phyloP scores from a whole-genome alignment of 768 basidiomycete genomes.

The Lentinus brumalis region DNA sequence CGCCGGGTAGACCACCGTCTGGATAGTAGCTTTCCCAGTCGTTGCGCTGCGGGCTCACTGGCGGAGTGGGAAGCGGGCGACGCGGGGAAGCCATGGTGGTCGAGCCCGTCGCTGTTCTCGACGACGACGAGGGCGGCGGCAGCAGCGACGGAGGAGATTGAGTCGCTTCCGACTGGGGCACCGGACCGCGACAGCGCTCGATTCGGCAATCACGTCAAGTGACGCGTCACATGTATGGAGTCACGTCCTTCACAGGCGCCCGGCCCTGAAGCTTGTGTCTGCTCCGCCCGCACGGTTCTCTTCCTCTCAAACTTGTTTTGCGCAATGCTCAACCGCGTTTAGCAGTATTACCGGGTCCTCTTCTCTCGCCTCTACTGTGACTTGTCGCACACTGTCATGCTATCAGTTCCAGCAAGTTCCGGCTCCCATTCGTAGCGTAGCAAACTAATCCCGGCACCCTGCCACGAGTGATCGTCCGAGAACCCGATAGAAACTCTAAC shows the following conservation, averaged over 20 bases:
- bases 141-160: constrained; percentile 9
- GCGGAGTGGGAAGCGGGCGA: constrained; percentile 37
- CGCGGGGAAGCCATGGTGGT: constrained; percentile 27
- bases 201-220: constrained; percentile 18
- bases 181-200: constrained; percentile 16
- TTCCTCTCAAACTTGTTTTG: background rate
- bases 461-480: no score
- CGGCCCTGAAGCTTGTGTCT: background rate
- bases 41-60: constrained; percentile 5
- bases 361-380: background rate
- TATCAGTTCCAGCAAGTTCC: background rate
- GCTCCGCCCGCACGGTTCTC: background rate
- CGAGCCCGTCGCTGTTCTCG: constrained; percentile 14
- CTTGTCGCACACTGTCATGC: background rate
- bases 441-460: no score
- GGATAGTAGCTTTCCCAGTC: constrained; percentile 15
- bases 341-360: background rate
- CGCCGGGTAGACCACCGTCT: constrained; percentile 11
- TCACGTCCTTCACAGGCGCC: constrained; percentile 1
- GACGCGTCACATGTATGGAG: constrained; percentile 5
- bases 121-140: constrained; percentile 3
- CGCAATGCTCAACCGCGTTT: background rate
- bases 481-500: background rate
- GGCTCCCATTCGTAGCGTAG: no score
- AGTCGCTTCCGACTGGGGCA: constrained; percentile 5